Conservation (phyloP, 106 monocot species). For the Dendrobium nobile region DNA sequence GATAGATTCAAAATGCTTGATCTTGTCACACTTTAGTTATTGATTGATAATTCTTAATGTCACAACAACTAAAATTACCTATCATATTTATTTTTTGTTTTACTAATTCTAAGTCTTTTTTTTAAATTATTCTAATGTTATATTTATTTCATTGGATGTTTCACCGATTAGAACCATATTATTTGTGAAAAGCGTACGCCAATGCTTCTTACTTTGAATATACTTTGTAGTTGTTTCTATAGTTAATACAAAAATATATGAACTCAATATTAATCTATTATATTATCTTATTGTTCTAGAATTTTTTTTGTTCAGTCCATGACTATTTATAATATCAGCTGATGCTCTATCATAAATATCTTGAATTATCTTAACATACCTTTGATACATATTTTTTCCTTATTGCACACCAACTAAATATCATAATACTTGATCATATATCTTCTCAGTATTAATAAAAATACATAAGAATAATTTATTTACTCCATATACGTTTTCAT, state of each 20-base stretch:
- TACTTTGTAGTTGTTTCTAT: background rate
- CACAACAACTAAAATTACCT: background rate
- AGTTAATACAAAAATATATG: background rate
- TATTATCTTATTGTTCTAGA: background rate
- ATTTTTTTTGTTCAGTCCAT: background rate
- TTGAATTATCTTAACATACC: too few species aligned
- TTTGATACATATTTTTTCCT: background rate
- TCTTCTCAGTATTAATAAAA: background rate
- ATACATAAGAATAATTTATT: too few species aligned
- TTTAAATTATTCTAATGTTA: background rate
- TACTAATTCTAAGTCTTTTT: background rate
- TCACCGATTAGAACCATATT: background rate
- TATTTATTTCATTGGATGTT: background rate
- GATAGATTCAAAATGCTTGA: background rate
- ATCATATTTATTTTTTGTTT: background rate
- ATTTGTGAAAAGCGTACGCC: background rate
- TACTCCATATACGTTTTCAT: too few species aligned
- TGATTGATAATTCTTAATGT: background rate
- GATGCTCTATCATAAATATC: too few species aligned
- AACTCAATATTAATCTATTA: background rate
- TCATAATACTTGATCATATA: background rate
- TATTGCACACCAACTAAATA: background rate
- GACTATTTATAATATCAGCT: background rate
- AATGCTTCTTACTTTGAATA: background rate
- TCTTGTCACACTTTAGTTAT: background rate